Percentiles rank a stretch among this genome's conserved stretches.
phyloP scores from a whole-genome alignment of 2,329 filamentous ascomycete species.

The Lasiodiplodia theobromae region DNA sequence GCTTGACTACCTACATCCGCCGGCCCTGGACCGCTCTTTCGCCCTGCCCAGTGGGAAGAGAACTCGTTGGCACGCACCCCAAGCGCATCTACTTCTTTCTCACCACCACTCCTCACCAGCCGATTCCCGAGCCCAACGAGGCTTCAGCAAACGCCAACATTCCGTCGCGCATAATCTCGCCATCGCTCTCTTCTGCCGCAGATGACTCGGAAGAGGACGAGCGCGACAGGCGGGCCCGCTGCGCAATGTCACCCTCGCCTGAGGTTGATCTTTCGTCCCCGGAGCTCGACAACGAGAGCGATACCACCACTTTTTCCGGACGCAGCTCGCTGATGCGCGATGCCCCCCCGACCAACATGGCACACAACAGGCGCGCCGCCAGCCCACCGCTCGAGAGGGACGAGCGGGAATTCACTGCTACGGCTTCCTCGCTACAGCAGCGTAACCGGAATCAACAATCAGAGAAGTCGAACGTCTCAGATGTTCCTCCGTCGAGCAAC shows the following conservation, averaged over 20 bases:
- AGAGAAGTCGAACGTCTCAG: constrained; percentile 45
- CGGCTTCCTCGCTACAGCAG: constrained; percentile 80
- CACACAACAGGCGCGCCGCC: constrained; percentile 73
- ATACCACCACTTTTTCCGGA: constrained; percentile 65
- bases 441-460: constrained; percentile 55
- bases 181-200: constrained; percentile 79
- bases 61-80: constrained; percentile 89
- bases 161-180: constrained; percentile 74
- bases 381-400: constrained; percentile 92
- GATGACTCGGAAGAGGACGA: constrained; percentile 68
- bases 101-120: constrained; percentile 83
- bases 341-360: constrained; percentile 47
- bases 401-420: constrained; percentile 96
- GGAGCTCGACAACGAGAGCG: constrained; percentile 79
- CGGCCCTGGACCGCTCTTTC: constrained; percentile 78
- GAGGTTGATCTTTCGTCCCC: constrained; percentile 90
- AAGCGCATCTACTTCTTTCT: constrained; percentile 97
- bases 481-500: constrained; percentile 43
- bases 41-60: constrained; percentile 90
- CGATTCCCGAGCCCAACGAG: constrained; percentile 73
- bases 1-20: constrained; percentile 88
- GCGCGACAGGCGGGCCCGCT: constrained; percentile 63
- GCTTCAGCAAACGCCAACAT: constrained; percentile 50
- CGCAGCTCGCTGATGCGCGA: constrained; percentile 41
- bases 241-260: constrained; percentile 83